Evolutionary conservation across 208 protist genomes (phyloP), one percentile per base, ranked within the genome.

Genomic region (Zelonia costaricensis): DNA sequence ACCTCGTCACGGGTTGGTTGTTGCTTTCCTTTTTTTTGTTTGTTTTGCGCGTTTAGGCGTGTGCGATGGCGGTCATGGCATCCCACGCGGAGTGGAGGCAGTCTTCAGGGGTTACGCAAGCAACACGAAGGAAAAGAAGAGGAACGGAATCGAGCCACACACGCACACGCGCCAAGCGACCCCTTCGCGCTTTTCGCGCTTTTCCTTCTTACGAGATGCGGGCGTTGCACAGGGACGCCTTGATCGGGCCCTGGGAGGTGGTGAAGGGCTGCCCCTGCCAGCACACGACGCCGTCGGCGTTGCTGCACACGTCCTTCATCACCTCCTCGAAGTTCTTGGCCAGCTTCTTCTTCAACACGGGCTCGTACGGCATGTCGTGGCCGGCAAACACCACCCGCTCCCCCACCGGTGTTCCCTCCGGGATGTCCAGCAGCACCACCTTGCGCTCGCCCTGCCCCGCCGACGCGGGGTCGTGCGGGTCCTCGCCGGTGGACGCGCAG

Each of bases 271-370:
- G 61, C 6, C 72, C 80, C 53, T 74, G 60, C 84, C 85, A 95
- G 64, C 75, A 78, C 59, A 91, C 88, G 48, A 85, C 84, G 8
- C 88, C 82, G 46, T 83, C 79, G 31, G 60, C 82, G 56, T 91
- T 84, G 45, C 77, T 91, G 49, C 66, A 39, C 18, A 95, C 69
- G 35, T 91, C 78, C 30, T 77, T 71, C 48, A 86, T 86, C 36
- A 95, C 88, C 73, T 87, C 84, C 40, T 95, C 85, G 64, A 90
- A 95, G 75, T 90, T 77, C 69, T 97, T 96, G 67, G 93, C 90
- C 25, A 93, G 82, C 71, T 97, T 96, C 70, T 96, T 92, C 75
- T 95, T 90, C 28, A 94, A 77, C 28, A 96, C 87, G 22, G 90
- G 88, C 62, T 81, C 73, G 55, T 84, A 82, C 20, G 84, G 70